Conservation (phyloP, 768 basidiomycete species). For the Calocybe cyanea region DNA sequence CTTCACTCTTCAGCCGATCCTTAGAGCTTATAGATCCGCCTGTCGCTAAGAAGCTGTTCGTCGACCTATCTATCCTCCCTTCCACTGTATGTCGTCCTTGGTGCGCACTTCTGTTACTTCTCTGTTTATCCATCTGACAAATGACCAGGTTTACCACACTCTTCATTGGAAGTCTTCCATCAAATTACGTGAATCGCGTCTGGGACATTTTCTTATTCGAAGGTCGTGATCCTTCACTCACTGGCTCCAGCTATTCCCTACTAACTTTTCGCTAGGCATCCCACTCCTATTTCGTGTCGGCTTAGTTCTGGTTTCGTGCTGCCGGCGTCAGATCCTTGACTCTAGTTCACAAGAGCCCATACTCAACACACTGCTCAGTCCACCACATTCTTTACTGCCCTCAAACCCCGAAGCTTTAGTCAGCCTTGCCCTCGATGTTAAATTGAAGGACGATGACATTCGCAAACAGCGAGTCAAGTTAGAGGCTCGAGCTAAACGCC, state of each 20-base stretch:
- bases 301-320: slow-evolving; percentile 57
- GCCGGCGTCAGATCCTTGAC: slow-evolving; percentile 57
- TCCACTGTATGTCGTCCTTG: neutral
- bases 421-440: slow-evolving; percentile 56
- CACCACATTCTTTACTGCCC: slow-evolving; percentile 52
- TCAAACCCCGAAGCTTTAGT: slow-evolving; percentile 59
- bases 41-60: neutral
- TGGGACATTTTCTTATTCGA: slow-evolving; percentile 86
- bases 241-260: neutral
- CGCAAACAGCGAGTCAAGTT: slow-evolving; percentile 73
- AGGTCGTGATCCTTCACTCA: slow-evolving; percentile 36
- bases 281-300: slow-evolving; percentile 74
- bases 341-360: slow-evolving; percentile 41
- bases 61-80: neutral
- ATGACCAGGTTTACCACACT: slow-evolving; percentile 63
- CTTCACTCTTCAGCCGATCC: neutral
- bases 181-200: slow-evolving; percentile 62
- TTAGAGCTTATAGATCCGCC: neutral
- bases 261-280: slow-evolving; percentile 49
- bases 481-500: slow-evolving; percentile 67
- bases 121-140: neutral
- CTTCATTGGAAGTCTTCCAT: slow-evolving; percentile 65
- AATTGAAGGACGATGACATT: slow-evolving; percentile 77
- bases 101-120: slow-evolving; percentile 14
- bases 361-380: slow-evolving; percentile 45